Conservation (phyloP, 164 flowering plant genomes). For the Magnolia changhungtana region DNA sequence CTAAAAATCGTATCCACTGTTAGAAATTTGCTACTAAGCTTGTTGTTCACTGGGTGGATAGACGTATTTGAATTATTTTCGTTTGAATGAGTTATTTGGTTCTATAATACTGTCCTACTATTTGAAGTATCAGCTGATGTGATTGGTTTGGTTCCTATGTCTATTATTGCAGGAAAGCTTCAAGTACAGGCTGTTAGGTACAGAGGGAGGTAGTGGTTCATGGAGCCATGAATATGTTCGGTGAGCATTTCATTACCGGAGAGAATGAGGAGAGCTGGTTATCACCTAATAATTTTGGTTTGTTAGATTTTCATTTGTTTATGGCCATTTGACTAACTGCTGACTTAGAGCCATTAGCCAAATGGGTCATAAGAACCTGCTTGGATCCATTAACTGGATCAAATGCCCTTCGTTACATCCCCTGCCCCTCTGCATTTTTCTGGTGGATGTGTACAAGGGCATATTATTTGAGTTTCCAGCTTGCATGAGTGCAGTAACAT, state of each 20-base stretch:
- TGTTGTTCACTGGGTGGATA: too few relatives aligned
- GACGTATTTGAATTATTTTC: too few relatives aligned
- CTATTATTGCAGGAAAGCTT: slow-evolving; percentile 32
- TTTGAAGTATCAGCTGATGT: too few relatives aligned
- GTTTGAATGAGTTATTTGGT: too few relatives aligned
- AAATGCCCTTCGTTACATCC: neutral
- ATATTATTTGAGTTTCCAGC: too few relatives aligned
- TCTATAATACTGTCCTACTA: too few relatives aligned
- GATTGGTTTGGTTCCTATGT: neutral
- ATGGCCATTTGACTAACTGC: too few relatives aligned
- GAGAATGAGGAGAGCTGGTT: neutral
- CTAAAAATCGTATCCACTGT: too few relatives aligned
- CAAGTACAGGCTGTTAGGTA: slow-evolving; percentile 70
- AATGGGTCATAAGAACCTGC: neutral
- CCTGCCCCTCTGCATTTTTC: too few relatives aligned
- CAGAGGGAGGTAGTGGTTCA: slow-evolving; percentile 95
- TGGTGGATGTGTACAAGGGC: too few relatives aligned
- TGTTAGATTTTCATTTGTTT: neutral
- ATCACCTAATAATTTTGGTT: neutral
- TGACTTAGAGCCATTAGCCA: neutral
- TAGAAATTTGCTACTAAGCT: too few relatives aligned
- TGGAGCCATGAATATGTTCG: slow-evolving; percentile 99
- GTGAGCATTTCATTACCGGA: slow-evolving; percentile 28
- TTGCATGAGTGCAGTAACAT: too few relatives aligned
- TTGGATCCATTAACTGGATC: neutral